A percentile compares a stretch with the other conserved stretches of the same genome.
Conservation (phyloP, 2,329 filamentous ascomycete species). For the Xylariaceae sp. region DNA sequence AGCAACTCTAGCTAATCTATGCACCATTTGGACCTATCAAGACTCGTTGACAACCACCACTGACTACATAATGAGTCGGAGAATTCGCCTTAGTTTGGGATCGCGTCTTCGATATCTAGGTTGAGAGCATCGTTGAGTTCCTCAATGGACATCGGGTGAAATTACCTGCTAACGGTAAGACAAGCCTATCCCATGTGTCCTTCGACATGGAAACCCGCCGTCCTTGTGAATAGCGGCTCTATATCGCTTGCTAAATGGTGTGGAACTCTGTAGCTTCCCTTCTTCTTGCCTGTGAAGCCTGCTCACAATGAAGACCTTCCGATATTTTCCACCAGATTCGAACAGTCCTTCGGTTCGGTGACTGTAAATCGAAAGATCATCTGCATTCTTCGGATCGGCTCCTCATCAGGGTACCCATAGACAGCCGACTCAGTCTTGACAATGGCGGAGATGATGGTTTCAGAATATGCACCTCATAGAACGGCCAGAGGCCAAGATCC, state of each 20-base stretch:
- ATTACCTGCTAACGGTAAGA: neutral
- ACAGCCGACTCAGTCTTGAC: conserved; percentile 9
- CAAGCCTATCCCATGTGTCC: neutral
- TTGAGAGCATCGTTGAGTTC: neutral
- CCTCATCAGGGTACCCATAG: conserved; percentile 9
- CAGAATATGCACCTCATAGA: conserved; percentile 9
- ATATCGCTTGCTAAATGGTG: no score
- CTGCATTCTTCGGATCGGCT: conserved; percentile 11
- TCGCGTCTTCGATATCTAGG: neutral
- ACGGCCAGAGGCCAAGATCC: conserved; percentile 5
- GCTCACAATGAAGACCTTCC: neutral
- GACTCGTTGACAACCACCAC: neutral
- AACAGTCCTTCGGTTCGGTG: neutral
- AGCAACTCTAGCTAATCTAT: neutral
- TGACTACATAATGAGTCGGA: neutral
- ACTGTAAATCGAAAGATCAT: conserved; percentile 13
- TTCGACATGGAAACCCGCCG: neutral
- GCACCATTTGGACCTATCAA: neutral
- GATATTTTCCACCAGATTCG: neutral
- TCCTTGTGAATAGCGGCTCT: neutral
- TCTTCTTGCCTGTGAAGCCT: no score
- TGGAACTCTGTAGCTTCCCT: no score
- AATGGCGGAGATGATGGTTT: neutral
- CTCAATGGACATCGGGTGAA: neutral
- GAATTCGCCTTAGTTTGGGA: neutral